Conservation (phyloP, 2,329 filamentous ascomycete species). For the Botryosphaeria dothidea region DNA sequence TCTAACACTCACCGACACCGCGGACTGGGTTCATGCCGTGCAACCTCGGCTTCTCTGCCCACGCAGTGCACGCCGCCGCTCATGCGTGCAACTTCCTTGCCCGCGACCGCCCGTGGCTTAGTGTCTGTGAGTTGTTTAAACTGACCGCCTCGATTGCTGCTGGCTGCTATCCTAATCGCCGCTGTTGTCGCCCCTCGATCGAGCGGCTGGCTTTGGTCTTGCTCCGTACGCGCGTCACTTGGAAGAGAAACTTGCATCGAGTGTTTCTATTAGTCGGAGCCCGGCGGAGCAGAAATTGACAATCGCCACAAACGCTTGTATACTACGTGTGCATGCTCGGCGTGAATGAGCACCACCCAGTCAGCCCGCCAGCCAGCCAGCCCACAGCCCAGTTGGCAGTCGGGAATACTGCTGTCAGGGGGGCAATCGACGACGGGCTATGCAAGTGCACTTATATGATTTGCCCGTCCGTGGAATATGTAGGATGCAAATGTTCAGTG, state of each 20-base stretch:
- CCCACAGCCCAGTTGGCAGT: background rate
- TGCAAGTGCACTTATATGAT: too few species aligned
- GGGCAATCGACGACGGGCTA: too few species aligned
- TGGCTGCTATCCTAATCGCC: background rate
- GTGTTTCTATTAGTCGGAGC: background rate
- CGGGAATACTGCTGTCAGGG: too few species aligned
- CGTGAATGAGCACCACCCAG: background rate
- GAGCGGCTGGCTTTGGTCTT: background rate
- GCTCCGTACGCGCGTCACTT: background rate
- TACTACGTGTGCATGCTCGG: background rate
- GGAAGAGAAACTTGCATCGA: background rate
- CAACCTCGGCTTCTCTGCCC: background rate
- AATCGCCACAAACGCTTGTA: background rate
- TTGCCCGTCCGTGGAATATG: too few species aligned
- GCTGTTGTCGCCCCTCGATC: background rate
- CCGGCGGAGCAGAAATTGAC: background rate
- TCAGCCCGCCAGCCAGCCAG: background rate
- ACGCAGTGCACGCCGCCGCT: background rate
- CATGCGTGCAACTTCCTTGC: background rate
- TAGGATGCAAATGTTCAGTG: too few species aligned
- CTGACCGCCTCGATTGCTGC: background rate
- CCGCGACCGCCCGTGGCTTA: background rate
- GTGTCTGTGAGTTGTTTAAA: background rate
- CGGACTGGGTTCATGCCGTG: background rate
- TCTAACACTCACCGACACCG: slow-evolving; percentile 5